Conservation (phyloP, 768 basidiomycete genomes). For the Auriscalpium orientale region DNA sequence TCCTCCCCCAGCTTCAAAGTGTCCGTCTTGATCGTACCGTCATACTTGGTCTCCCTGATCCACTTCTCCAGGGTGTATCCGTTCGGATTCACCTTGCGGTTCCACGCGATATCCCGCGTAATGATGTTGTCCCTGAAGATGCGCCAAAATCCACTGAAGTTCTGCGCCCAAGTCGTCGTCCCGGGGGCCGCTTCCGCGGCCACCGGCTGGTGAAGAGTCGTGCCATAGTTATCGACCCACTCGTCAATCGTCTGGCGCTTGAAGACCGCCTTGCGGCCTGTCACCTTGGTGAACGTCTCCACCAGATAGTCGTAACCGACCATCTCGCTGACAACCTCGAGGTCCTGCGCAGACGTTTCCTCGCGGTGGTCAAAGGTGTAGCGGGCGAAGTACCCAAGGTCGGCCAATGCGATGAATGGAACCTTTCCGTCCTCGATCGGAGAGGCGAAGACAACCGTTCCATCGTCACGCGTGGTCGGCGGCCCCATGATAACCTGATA, state of each 20-base stretch:
- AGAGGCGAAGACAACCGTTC: neutral
- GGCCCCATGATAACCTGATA: neutral
- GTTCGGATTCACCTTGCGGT: too few relatives aligned
- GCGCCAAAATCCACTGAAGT: constrained; percentile 34
- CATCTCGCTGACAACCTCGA: too few relatives aligned
- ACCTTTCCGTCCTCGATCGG: too few relatives aligned
- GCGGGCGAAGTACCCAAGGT: neutral
- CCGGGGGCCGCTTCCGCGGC: too few relatives aligned
- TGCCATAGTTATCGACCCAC: constrained; percentile 15
- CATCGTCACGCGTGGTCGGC: neutral
- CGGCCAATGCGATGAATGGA: too few relatives aligned
- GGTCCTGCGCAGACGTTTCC: too few relatives aligned
- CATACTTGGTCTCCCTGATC: neutral
- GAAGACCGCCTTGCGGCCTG: too few relatives aligned
- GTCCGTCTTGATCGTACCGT: too few relatives aligned
- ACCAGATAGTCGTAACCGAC: too few relatives aligned
- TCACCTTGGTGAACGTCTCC: too few relatives aligned
- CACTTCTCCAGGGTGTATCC: constrained; percentile 20
- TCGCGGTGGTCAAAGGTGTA: too few relatives aligned
- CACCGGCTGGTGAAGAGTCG: constrained; percentile 13
- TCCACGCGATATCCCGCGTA: constrained; percentile 37
- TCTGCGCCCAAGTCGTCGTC: too few relatives aligned
- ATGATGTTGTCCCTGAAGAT: constrained; percentile 37
- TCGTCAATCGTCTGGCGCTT: constrained; percentile 15
- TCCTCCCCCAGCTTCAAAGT: neutral